Conservation (phyloP, 1,284 basidiomycete genomes). For the Ceratobasidium sp. region DNA sequence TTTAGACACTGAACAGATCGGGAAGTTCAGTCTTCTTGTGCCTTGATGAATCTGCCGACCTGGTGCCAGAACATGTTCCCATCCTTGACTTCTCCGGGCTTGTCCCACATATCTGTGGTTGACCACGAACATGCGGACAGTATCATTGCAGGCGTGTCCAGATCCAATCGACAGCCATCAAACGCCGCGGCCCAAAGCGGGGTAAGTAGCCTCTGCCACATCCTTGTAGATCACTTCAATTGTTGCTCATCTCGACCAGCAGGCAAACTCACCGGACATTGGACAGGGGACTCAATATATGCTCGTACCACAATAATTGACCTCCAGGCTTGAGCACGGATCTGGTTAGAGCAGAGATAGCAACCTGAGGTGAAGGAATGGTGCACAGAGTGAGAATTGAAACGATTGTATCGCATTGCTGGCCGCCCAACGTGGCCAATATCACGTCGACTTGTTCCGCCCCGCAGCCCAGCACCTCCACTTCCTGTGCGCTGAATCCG, state of each 20-base stretch:
- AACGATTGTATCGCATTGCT: constrained; percentile 59
- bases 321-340: constrained; percentile 64
- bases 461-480: constrained; percentile 58
- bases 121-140: constrained; percentile 51
- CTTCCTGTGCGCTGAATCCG: constrained; percentile 61
- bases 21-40: background rate
- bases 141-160: constrained; percentile 53
- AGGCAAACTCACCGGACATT: constrained; percentile 35
- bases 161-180: constrained; percentile 61
- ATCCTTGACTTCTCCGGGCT: constrained; percentile 53
- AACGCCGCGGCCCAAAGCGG: constrained; percentile 60
- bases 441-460: constrained; percentile 62
- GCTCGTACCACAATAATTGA: constrained; percentile 66
- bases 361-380: constrained; percentile 58
- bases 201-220: constrained; percentile 72
- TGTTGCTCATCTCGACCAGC: background rate
- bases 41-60: constrained; percentile 54
- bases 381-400: constrained; percentile 67
- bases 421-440: constrained; percentile 52
- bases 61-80: constrained; percentile 65
- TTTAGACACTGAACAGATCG: no score
- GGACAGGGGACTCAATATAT: constrained; percentile 57
- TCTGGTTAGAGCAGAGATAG: constrained; percentile 54
- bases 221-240: constrained; percentile 45
- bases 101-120: constrained; percentile 52